A percentile compares a stretch with the other conserved stretches of the same genome.
These are phyloP conservation scores for Hygrophila difformis DNA, from an alignment of 257 asterid genomes.

Conservation along the genomic window DNA sequence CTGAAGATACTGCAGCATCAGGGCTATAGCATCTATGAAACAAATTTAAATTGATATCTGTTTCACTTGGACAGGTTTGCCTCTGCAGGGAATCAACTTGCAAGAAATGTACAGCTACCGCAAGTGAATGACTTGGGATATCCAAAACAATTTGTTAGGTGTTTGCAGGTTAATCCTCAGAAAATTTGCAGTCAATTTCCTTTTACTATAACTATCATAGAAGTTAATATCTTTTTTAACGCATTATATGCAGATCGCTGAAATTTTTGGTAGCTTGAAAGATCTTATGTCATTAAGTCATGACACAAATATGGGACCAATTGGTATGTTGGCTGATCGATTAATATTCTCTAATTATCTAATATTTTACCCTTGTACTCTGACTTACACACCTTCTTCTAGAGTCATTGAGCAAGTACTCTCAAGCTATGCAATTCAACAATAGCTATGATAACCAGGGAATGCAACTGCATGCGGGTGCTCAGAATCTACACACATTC, in stretches of 20 bases:
- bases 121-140: too few relatives aligned
- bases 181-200: too few relatives aligned
- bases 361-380: not conserved
- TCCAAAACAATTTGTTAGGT: too few relatives aligned
- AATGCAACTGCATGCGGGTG: constrained; percentile 4
- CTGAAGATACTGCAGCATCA: too few relatives aligned
- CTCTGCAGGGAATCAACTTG: not conserved
- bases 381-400: constrained; percentile 8
- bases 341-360: too few relatives aligned
- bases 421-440: constrained; percentile 11
- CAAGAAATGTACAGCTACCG: too few relatives aligned
- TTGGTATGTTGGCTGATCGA: constrained; percentile 39
- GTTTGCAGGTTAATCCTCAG: too few relatives aligned
- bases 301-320: too few relatives aligned
- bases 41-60: too few relatives aligned
- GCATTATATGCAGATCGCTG: constrained; percentile 36
- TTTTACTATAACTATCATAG: too few relatives aligned
- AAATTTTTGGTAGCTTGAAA: constrained; percentile 43
- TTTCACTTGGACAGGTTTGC: constrained; percentile 25
- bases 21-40: too few relatives aligned
- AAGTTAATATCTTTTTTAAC: not conserved
- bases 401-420: constrained; percentile 41
- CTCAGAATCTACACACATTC: constrained; percentile 5
- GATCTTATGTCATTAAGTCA: constrained; percentile 44
- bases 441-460: constrained; percentile 16